phyloP scores from a whole-genome alignment of 371 early-diverging fungal species.

The Haplosporangium sp. region DNA sequence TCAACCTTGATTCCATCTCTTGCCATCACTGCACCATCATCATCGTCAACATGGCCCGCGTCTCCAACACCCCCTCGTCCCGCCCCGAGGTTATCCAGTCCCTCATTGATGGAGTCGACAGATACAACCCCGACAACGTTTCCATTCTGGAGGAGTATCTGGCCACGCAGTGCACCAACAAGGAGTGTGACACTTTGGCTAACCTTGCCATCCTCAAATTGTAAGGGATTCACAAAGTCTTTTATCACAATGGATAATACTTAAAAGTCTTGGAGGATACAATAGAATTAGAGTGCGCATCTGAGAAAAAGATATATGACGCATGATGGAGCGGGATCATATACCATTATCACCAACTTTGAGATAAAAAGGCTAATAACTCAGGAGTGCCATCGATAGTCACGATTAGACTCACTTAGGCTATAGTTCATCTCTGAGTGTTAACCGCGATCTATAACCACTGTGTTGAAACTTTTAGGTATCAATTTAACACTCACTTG shows the following conservation, averaged over 20 bases:
- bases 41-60: conserved; percentile 44
- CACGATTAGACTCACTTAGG: neutral
- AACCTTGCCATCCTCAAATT: conserved; percentile 92
- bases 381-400: neutral
- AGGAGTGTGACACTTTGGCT: conserved; percentile 88
- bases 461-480: conserved; percentile 53
- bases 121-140: conserved; percentile 92
- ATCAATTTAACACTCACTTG: conserved; percentile 90
- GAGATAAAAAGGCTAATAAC: too few relatives aligned
- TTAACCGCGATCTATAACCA: neutral
- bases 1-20: conserved; percentile 3
- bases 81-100: conserved; percentile 83
- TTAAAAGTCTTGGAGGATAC: neutral
- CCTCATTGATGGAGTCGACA: conserved; percentile 82
- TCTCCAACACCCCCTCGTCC: conserved; percentile 54
- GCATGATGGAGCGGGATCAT: neutral
- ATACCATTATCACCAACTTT: neutral
- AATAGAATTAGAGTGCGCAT: neutral
- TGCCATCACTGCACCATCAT: conserved; percentile 19
- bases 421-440: neutral
- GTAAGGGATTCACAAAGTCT: conserved; percentile 57
- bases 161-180: conserved; percentile 78
- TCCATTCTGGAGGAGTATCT: conserved; percentile 86
- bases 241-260: neutral
- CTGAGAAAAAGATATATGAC: neutral